Conservation (phyloP, 768 basidiomycete genomes). For the Termitomyces sp. region DNA sequence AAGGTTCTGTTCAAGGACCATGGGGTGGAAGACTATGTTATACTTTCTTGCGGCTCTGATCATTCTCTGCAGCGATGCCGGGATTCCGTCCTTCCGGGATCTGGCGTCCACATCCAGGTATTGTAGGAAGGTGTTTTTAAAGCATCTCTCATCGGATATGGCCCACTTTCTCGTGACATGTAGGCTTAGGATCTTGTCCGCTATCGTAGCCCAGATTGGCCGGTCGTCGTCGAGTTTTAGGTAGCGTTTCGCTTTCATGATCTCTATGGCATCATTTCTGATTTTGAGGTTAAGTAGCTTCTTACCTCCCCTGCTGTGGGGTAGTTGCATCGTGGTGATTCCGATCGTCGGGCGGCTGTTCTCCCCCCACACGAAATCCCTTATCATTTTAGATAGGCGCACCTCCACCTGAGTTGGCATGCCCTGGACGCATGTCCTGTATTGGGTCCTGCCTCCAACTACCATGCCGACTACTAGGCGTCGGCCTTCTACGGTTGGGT, state of each 20-base stretch:
- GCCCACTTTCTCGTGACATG: neutral
- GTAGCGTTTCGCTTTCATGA: neutral
- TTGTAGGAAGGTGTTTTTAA: neutral
- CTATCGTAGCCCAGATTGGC: neutral
- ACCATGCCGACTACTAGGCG: too few relatives aligned
- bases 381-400: too few relatives aligned
- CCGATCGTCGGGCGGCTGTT: neutral
- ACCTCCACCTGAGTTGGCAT: too few relatives aligned
- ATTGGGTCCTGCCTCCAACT: too few relatives aligned
- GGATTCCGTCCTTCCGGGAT: neutral
- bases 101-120: neutral
- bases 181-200: neutral
- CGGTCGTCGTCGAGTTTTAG: neutral
- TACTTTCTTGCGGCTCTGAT: neutral
- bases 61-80: neutral
- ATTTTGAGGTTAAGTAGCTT: neutral
- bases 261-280: neutral
- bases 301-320: neutral
- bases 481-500: too few relatives aligned
- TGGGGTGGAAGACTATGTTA: neutral
- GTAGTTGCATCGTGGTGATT: neutral
- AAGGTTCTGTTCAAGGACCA: neutral
- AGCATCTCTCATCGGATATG: neutral
- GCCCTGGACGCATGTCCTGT: too few relatives aligned
- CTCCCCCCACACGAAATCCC: too few relatives aligned